A percentile compares a stretch with the other conserved stretches of the same genome.
Evolutionary conservation across 768 basidiomycete genomes (phyloP).

Genomic region (Psilocybe sp.): DNA sequence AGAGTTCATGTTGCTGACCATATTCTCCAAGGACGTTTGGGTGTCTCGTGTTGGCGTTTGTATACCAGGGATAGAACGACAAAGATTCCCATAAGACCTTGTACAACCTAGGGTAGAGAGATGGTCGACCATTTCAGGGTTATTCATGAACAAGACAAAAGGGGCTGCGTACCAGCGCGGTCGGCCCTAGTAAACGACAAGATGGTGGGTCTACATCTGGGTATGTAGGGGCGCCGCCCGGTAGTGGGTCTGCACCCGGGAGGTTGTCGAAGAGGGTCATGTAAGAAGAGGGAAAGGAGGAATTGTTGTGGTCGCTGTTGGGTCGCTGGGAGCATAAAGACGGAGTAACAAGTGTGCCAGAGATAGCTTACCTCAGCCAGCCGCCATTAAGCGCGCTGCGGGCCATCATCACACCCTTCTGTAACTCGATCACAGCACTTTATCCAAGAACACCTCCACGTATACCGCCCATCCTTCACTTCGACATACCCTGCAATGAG

Average conservation of each 20-base stretch:
- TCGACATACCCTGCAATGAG: constrained; percentile 30
- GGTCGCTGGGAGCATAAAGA: background rate
- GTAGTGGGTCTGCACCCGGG: constrained; percentile 4
- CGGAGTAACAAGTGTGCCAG: background rate
- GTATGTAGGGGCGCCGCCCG: constrained; percentile 3
- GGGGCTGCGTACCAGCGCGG: constrained; percentile 39
- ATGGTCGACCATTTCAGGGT: constrained; percentile 33
- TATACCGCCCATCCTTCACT: background rate
- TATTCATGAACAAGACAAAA: constrained; percentile 22
- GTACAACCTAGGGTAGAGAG: constrained; percentile 67
- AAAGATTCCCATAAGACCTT: constrained; percentile 85
- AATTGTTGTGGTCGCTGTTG: background rate
- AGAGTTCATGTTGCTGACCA: constrained; percentile 53
- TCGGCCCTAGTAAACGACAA: constrained; percentile 51
- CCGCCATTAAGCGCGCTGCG: background rate
- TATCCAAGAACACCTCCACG: background rate
- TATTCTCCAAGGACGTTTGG: constrained; percentile 88
- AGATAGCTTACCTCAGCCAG: constrained; percentile 15
- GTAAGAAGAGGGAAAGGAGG: constrained; percentile 10
- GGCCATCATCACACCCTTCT: no score
- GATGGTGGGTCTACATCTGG: constrained; percentile 47
- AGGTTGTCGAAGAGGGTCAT: constrained; percentile 13
- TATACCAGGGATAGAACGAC: constrained; percentile 85
- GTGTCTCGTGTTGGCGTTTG: constrained; percentile 84
- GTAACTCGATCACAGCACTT: background rate